These are phyloP conservation scores for Hemileia vastatrix DNA, from an alignment of 1,284 basidiomycete genomes.

Conservation along the genomic window DNA sequence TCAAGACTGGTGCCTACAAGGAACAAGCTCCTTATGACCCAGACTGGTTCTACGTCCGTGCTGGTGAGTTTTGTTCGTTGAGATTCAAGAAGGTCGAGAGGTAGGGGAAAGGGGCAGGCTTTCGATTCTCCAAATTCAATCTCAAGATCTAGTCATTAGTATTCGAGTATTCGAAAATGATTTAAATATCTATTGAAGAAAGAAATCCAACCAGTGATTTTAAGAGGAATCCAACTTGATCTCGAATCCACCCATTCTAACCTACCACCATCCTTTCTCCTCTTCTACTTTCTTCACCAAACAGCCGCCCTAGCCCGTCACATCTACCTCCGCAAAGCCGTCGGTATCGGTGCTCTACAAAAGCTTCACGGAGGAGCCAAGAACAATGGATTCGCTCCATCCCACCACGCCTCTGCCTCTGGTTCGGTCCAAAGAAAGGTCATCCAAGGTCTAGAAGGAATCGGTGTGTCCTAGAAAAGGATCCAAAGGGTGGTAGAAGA, in stretches of 20 bases:
- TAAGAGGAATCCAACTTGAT: too few species aligned
- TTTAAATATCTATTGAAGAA: too few species aligned
- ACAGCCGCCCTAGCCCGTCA: constrained; percentile 91
- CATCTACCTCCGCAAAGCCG: constrained; percentile 99
- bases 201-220: too few species aligned
- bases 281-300: too few species aligned
- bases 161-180: too few species aligned
- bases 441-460: constrained; percentile 95
- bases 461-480: constrained; percentile 90
- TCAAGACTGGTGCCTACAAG: constrained; percentile 96
- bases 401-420: constrained; percentile 81
- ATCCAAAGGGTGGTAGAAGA: constrained; percentile 82
- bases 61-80: constrained; percentile 60
- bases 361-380: too few species aligned
- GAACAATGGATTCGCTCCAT: constrained; percentile 75
- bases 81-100: too few species aligned
- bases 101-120: not conserved
- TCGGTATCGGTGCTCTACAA: constrained; percentile 86
- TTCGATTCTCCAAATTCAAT: not conserved
- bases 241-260: too few species aligned
- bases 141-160: too few species aligned
- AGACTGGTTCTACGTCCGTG: constrained; percentile 98
- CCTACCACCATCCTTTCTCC: not conserved
- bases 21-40: constrained; percentile 98
- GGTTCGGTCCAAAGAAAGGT: constrained; percentile 58